Conservation (phyloP, 352 stramenopile species). For the Peronospora tabacina region DNA sequence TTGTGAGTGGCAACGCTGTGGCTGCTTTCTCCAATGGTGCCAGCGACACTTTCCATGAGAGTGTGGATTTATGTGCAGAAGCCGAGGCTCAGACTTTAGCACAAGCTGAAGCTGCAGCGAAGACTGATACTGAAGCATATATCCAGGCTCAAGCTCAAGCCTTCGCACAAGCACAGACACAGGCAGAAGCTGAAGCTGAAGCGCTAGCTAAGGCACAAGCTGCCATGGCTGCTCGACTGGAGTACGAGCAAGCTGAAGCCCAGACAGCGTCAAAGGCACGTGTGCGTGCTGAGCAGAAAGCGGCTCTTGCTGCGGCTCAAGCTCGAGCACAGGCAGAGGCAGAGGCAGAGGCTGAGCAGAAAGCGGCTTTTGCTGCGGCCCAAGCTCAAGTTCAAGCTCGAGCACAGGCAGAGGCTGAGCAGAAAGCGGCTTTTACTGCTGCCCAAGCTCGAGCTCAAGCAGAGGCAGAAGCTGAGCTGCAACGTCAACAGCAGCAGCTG, state of each 20-base stretch:
- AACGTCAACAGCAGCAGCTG: slow-evolving; percentile 21
- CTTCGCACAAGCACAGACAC: slow-evolving; percentile 18
- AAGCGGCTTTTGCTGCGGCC: too few species aligned
- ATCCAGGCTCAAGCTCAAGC: slow-evolving; percentile 22
- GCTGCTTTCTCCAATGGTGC: slow-evolving; percentile 10
- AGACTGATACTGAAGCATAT: slow-evolving; percentile 9
- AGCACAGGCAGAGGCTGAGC: slow-evolving; percentile 29
- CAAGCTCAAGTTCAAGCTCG: slow-evolving; percentile 23
- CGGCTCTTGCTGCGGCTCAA: slow-evolving; percentile 26
- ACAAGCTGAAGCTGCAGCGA: slow-evolving; percentile 24
- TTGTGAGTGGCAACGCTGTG: slow-evolving; percentile 30
- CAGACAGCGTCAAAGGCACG: slow-evolving; percentile 1
- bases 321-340: slow-evolving; percentile 23
- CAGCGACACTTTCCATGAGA: slow-evolving; percentile 14
- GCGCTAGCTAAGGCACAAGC: slow-evolving; percentile 26
- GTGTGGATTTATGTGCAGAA: slow-evolving; percentile 15
- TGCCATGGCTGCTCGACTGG: slow-evolving; percentile 2
- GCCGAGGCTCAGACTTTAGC: slow-evolving; percentile 19
- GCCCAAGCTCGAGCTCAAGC: slow-evolving; percentile 20
- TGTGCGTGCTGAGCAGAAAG: too few species aligned
- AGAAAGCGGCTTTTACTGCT: slow-evolving; percentile 15
- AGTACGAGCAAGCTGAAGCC: slow-evolving; percentile 16
- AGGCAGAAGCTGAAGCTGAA: slow-evolving; percentile 21
- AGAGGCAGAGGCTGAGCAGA: too few species aligned
- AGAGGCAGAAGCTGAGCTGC: slow-evolving; percentile 27